Evolutionary conservation across 192 early-diverging fungal genomes (phyloP), one percentile per base, ranked within the genome.

Genomic region (Entomortierella beljakovae): DNA sequence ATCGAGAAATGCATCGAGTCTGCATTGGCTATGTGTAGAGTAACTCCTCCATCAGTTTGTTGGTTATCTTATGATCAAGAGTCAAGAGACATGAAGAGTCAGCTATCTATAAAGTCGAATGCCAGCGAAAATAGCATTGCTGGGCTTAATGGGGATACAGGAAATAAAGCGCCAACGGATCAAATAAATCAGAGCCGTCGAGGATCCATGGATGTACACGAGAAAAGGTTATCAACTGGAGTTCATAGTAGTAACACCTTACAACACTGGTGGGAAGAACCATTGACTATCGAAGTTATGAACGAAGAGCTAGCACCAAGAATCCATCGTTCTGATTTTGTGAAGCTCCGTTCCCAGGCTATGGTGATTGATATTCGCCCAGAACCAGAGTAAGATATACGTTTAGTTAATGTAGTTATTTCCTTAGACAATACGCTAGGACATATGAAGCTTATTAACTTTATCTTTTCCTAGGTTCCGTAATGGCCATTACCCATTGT

Each of bases 1-100:
- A 88, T 94, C 32, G 92, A 94, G 61, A 84, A 87, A 23, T 91
- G 89, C 53, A 85, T 94, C 0, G 81, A 83, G 56, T 84, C 84
- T 46, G 88, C 91, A 5, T 51, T 91, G 50, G 80, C 68, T 7
- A 86, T 91, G 82, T 92, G 83, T 64, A 85, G 91, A 63, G 81
- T 89, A n/a, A 93, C 91, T 8, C 92, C 92, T 2, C 88, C 88
- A 5, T 90, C 89, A 11, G 70, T 68, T 16, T 79, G 67, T 32
- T 79, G 75, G 75, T 42, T 79, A 29, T 79, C 75, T 11, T 79
- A 79, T 53, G 75, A 79, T 37, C 65, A 76, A 0, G 71, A 85
- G n/a, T 80, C 55, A 2, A 58, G 75, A 18, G 62, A 79, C 3
- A 68, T 61, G 59, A 61, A 48, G 35, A 32, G 28, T 9, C 65